Evolutionary conservation across 148 eudicot genomes (phyloP).

Genomic region (Cornus controversa): DNA sequence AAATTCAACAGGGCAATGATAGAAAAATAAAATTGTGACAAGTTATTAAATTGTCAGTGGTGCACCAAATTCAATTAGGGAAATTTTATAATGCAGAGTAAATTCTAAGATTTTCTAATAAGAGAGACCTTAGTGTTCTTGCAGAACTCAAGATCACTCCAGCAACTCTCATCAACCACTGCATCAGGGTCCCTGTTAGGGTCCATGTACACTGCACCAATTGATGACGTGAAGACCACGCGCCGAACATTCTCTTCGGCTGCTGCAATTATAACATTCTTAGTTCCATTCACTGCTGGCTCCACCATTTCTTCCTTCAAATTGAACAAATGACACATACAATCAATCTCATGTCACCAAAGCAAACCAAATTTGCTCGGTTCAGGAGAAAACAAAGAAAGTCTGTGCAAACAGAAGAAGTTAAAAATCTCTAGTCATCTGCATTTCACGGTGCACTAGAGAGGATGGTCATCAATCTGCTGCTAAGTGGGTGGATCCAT

Average conservation of each 20-base stretch:
- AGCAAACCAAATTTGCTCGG: not conserved
- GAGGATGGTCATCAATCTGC: too few relatives aligned
- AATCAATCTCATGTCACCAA: slow-evolving; percentile 1
- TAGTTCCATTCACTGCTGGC: slow-evolving; percentile 86
- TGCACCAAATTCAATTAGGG: too few relatives aligned
- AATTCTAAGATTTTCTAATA: not conserved
- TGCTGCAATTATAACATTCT: slow-evolving; percentile 74
- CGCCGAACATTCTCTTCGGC: slow-evolving; percentile 76
- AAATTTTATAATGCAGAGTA: too few relatives aligned
- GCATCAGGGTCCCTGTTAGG: slow-evolving; percentile 67
- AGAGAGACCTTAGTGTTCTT: slow-evolving; percentile 71
- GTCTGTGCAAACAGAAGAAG: too few relatives aligned
- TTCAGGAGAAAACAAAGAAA: not conserved
- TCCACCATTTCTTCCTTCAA: slow-evolving; percentile 94
- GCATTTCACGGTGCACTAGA: too few relatives aligned
- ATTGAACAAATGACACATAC: not conserved
- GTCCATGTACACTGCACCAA: slow-evolving; percentile 93
- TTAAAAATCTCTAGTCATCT: too few relatives aligned
- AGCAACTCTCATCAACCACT: slow-evolving; percentile 83
- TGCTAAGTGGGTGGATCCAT: too few relatives aligned
- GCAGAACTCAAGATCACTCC: slow-evolving; percentile 99
- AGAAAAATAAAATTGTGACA: too few relatives aligned
- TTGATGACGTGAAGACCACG: slow-evolving; percentile 88
- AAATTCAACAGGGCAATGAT: too few relatives aligned
- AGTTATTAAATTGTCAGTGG: too few relatives aligned